Conservation (phyloP, 2,329 filamentous ascomycete species). For the Aspergillus jensenii region DNA sequence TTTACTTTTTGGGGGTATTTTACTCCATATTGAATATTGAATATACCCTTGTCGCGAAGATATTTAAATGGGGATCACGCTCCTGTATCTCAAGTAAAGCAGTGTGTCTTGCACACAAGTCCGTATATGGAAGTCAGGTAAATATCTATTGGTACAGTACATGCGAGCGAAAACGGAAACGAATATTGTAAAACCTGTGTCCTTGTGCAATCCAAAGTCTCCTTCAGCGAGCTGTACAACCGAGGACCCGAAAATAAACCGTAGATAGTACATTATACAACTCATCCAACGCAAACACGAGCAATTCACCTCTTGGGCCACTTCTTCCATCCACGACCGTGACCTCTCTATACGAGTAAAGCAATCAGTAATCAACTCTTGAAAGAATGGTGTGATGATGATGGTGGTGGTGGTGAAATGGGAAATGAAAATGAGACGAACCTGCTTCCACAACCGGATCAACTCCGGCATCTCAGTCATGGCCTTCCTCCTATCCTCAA, state of each 20-base stretch:
- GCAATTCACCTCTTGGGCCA: constrained; percentile 58
- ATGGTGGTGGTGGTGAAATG: no score
- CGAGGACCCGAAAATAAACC: constrained; percentile 11
- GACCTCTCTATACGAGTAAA: constrained; percentile 57
- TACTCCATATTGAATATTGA: not conserved
- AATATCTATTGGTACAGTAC: constrained; percentile 24
- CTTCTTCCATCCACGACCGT: constrained; percentile 73
- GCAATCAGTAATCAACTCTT: constrained; percentile 33
- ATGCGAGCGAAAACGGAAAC: constrained; percentile 1
- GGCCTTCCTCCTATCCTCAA: constrained; percentile 85
- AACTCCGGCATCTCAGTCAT: constrained; percentile 94
- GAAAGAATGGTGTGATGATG: not conserved
- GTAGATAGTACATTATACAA: constrained; percentile 19
- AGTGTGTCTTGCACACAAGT: constrained; percentile 8
- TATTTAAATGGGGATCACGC: not conserved
- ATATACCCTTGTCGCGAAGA: not conserved
- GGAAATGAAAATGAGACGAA: constrained; percentile 45
- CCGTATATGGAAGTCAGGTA: constrained; percentile 1
- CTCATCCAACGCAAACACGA: not conserved
- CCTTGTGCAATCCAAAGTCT: constrained; percentile 11
- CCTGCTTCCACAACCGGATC: constrained; percentile 90
- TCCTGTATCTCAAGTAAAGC: not conserved
- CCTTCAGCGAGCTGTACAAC: constrained; percentile 3
- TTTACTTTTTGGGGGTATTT: not conserved
- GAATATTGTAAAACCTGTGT: constrained; percentile 13